Evolutionary conservation across 768 basidiomycete genomes (phyloP).

Genomic region (Amanita inopinata): DNA sequence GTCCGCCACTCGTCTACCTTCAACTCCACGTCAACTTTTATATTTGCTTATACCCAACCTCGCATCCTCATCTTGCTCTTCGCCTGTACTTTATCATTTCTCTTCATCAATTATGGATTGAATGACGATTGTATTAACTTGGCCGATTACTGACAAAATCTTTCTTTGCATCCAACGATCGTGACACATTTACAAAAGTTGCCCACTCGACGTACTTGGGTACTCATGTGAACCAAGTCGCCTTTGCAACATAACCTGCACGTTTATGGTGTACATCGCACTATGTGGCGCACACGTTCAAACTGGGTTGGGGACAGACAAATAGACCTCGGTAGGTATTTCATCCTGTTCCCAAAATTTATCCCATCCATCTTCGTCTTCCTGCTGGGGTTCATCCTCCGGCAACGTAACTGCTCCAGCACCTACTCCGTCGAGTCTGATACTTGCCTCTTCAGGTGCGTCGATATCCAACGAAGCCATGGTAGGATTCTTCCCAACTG

Average conservation of each 20-base stretch:
- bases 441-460: neutral
- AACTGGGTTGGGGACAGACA: conserved; percentile 16
- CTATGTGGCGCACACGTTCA: no score
- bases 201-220: no score
- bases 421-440: neutral
- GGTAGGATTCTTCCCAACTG: neutral
- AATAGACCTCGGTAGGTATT: conserved; percentile 26
- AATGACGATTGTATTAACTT: neutral
- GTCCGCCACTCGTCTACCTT: neutral
- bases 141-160: no score
- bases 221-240: no score
- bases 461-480: neutral
- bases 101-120: conserved; percentile 1
- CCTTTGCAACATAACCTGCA: no score
- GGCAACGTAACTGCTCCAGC: neutral
- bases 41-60: conserved; percentile 10
- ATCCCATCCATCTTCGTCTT: conserved; percentile 39
- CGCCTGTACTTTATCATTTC: conserved; percentile 10
- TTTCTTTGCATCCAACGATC: no score
- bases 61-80: conserved; percentile 5
- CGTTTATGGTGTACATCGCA: no score
- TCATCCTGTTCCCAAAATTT: conserved; percentile 32
- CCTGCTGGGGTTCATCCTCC: conserved; percentile 1
- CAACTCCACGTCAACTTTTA: conserved; percentile 1
- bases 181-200: no score